A percentile compares a stretch with the other conserved stretches of the same genome.
Conservation (phyloP, 805 yeast species). For the Zygosaccharomyces pseudorouxii region DNA sequence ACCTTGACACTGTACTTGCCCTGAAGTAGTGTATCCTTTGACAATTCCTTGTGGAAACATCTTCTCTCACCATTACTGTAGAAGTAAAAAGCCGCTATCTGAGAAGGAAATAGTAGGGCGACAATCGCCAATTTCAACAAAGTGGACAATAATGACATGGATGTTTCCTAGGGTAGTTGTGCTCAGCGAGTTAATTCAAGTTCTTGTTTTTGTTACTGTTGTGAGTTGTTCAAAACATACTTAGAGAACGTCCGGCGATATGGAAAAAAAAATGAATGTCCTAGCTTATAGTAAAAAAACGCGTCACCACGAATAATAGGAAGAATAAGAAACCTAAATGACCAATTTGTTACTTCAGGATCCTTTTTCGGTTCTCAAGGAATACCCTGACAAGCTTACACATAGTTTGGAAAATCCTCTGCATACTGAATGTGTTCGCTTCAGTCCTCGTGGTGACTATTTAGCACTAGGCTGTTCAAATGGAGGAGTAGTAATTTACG, state of each 20-base stretch:
- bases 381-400: slow-evolving; percentile 80
- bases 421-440: slow-evolving; percentile 61
- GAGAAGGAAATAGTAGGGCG: slow-evolving; percentile 23
- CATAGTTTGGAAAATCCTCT: slow-evolving; percentile 60
- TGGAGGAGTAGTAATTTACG: slow-evolving; percentile 71
- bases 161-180: not conserved
- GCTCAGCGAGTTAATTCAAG: not conserved
- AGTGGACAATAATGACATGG: slow-evolving; percentile 7
- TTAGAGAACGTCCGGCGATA: not conserved
- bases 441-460: slow-evolving; percentile 75
- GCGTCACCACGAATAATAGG: slow-evolving; percentile 7
- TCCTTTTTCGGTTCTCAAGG: slow-evolving; percentile 88
- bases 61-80: slow-evolving; percentile 47
- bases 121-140: slow-evolving; percentile 19
- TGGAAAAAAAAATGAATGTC: slow-evolving; percentile 2
- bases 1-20: slow-evolving; percentile 49
- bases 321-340: slow-evolving; percentile 4
- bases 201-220: not conserved
- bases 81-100: slow-evolving; percentile 43
- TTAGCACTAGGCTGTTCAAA: slow-evolving; percentile 73
- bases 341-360: slow-evolving; percentile 73
- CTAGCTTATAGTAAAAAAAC: slow-evolving; percentile 4
- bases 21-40: slow-evolving; percentile 45
- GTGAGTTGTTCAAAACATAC: slow-evolving; percentile 7
- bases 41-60: slow-evolving; percentile 55